These are phyloP conservation scores for Coemansia sp. DNA, from an alignment of 192 early-diverging fungal species.

Conservation along the genomic window DNA sequence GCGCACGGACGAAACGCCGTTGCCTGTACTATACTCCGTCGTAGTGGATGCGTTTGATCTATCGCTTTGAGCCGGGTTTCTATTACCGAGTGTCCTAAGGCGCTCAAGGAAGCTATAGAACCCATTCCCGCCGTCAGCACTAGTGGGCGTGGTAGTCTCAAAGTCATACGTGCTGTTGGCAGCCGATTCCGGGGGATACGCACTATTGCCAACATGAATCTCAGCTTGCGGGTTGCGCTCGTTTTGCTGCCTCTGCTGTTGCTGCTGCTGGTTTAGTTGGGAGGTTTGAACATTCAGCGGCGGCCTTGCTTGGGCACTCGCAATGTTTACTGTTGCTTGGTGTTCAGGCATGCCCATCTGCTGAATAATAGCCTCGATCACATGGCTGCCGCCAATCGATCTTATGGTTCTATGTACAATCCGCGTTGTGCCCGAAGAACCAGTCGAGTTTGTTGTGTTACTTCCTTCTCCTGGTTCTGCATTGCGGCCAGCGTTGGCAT, in stretches of 20 bases:
- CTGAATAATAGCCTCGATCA: slow-evolving; percentile 10
- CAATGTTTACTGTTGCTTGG: neutral
- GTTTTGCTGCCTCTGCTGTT: neutral
- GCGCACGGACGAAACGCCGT: neutral
- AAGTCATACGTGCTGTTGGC: neutral
- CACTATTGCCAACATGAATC: neutral
- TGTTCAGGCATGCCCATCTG: neutral
- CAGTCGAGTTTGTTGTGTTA: neutral
- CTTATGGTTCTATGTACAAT: slow-evolving; percentile 10
- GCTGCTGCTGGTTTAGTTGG: neutral
- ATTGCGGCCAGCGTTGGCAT: slow-evolving; percentile 1
- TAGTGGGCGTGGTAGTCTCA: neutral
- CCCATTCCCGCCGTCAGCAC: slow-evolving; percentile 3
- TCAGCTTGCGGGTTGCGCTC: neutral
- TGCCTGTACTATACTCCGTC: slow-evolving; percentile 36
- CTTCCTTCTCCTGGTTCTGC: neutral
- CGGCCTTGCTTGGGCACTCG: neutral
- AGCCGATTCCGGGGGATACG: neutral
- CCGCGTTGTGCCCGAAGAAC: neutral
- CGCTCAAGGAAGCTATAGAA: slow-evolving; percentile 19
- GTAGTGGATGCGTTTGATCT: slow-evolving; percentile 39
- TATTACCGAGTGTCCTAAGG: slow-evolving; percentile 12
- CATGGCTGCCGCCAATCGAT: neutral
- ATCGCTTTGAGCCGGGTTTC: slow-evolving; percentile 37
- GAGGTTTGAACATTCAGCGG: neutral